These are phyloP conservation scores for Triadica sebifera DNA, from an alignment of 345 rosid genomes.

Conservation along the genomic window DNA sequence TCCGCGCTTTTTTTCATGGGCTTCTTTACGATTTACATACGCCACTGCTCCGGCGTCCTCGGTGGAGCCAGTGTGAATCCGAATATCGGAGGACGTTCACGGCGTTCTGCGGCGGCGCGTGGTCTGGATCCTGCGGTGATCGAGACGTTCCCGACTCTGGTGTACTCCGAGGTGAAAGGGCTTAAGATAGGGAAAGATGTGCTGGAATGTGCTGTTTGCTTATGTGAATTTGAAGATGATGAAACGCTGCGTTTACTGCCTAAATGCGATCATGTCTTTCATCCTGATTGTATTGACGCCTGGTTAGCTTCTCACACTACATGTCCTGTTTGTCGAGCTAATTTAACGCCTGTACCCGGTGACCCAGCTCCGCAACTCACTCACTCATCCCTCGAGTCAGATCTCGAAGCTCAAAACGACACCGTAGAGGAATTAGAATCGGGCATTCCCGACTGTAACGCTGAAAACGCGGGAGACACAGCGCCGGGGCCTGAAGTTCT, in stretches of 20 bases:
- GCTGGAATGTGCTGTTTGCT: constrained; percentile 93
- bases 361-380: constrained; percentile 28
- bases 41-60: constrained; percentile 45
- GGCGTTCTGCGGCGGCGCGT: constrained; percentile 37
- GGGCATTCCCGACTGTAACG: not conserved
- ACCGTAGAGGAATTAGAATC: not conserved
- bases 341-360: constrained; percentile 45
- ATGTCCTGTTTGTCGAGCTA: constrained; percentile 91
- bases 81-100: constrained; percentile 22
- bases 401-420: constrained; percentile 37
- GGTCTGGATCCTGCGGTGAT: constrained; percentile 59
- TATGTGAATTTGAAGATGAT: constrained; percentile 82
- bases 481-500: constrained; percentile 26
- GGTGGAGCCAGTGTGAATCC: constrained; percentile 19
- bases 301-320: constrained; percentile 87
- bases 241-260: constrained; percentile 95
- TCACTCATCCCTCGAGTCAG: constrained; percentile 18
- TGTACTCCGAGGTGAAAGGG: constrained; percentile 76
- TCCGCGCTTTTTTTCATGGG: constrained; percentile 82
- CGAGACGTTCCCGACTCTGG: constrained; percentile 70
- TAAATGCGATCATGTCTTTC: constrained; percentile 90
- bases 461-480: not conserved
- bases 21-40: constrained; percentile 85
- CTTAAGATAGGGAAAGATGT: constrained; percentile 77
- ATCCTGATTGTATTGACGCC: constrained; percentile 79